phyloP scores from a whole-genome alignment of 108 stramenopile genomes.

The Nannochloropsis gaditana region DNA sequence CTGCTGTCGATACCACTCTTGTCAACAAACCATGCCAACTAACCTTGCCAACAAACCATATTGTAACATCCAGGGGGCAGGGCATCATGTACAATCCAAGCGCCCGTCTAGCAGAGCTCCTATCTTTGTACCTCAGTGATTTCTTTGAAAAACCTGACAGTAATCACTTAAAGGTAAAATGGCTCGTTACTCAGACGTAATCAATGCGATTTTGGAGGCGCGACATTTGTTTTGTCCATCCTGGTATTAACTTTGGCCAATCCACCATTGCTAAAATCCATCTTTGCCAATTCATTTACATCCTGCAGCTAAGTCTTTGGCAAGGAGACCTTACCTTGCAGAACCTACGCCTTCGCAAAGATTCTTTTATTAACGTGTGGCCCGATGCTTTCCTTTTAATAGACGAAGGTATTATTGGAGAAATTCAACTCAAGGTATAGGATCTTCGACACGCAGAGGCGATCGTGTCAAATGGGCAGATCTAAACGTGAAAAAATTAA shows the following conservation, averaged over 20 bases:
- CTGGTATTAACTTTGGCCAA: no score
- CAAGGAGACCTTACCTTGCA: not conserved
- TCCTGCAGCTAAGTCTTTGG: constrained; percentile 8
- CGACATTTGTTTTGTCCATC: no score
- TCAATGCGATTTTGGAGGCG: no score
- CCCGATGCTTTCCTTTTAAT: not conserved
- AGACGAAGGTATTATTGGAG: not conserved
- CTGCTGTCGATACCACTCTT: no score
- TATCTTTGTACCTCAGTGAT: constrained; percentile 2
- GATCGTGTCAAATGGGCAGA: no score
- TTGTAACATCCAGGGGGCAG: no score
- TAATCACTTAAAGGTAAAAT: not conserved
- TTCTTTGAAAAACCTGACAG: not conserved
- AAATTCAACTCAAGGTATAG: not conserved
- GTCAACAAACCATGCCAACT: no score
- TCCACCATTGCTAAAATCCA: not conserved
- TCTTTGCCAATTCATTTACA: not conserved
- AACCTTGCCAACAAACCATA: no score
- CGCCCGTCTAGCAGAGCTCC: constrained; percentile 2
- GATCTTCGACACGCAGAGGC: no score
- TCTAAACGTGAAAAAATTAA: no score
- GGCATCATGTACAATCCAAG: not conserved
- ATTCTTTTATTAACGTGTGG: not conserved
- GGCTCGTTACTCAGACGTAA: no score
- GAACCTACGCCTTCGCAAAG: not conserved